Evolutionary conservation across 1,139 yeast species (phyloP).

Genomic region (Diutina neorugosa): DNA sequence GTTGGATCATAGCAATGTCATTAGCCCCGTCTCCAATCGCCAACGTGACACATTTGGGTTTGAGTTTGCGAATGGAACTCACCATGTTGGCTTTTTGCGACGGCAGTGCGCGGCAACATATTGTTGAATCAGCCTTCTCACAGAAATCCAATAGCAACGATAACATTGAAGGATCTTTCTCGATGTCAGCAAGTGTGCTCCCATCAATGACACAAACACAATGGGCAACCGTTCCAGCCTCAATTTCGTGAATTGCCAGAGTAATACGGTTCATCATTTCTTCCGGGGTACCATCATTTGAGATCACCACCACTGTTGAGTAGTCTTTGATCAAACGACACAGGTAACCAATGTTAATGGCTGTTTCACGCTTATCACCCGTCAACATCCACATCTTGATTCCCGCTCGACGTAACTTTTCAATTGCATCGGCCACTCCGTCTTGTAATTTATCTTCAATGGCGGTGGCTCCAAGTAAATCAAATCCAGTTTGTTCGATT

Average conservation of each 20-base stretch:
- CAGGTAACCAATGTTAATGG: slow-evolving; percentile 91
- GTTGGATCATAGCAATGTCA: slow-evolving; percentile 97
- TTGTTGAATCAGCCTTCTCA: slow-evolving; percentile 77
- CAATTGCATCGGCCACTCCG: slow-evolving; percentile 92
- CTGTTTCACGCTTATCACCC: slow-evolving; percentile 96
- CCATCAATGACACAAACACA: slow-evolving; percentile 94
- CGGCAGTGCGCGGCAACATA: slow-evolving; percentile 95
- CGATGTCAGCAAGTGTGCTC: slow-evolving; percentile 60
- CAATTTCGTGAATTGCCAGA: slow-evolving; percentile 48
- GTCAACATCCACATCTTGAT: slow-evolving; percentile 97
- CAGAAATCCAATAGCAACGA: slow-evolving; percentile 75
- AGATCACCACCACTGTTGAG: slow-evolving; percentile 72
- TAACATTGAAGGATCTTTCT: slow-evolving; percentile 58
- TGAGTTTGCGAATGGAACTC: slow-evolving; percentile 52
- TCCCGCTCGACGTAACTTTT: slow-evolving; percentile 83
- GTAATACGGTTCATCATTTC: slow-evolving; percentile 41
- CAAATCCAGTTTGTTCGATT: slow-evolving; percentile 49
- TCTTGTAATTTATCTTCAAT: slow-evolving; percentile 94
- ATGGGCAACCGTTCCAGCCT: slow-evolving; percentile 72
- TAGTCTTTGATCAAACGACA: slow-evolving; percentile 89
- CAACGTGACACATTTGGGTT: slow-evolving; percentile 62
- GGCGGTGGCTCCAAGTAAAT: slow-evolving; percentile 84
- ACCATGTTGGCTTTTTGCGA: slow-evolving; percentile 93
- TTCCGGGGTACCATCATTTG: slow-evolving; percentile 43
- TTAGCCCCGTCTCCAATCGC: slow-evolving; percentile 99